Evolutionary conservation across 2,329 filamentous ascomycete species (phyloP).

Genomic region (Penicillium sp.): DNA sequence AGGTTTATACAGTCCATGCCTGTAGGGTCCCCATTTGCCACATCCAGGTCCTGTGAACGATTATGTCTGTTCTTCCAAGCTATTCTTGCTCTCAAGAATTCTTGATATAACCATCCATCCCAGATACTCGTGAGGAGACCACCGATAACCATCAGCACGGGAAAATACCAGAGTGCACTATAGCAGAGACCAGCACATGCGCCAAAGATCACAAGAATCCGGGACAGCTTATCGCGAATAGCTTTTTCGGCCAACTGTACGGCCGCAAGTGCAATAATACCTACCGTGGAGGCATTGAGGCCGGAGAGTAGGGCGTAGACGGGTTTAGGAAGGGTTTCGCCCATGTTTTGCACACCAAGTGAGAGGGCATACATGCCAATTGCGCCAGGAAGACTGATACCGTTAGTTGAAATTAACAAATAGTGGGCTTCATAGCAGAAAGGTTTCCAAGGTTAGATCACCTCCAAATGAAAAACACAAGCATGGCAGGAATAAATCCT

Average conservation of each 20-base stretch:
- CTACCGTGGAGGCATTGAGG: slow-evolving; percentile 71
- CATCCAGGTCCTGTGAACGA: slow-evolving; percentile 13
- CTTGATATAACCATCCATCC: slow-evolving; percentile 58
- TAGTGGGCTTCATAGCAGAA: not conserved
- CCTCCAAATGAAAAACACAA: slow-evolving; percentile 67
- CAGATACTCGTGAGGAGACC: slow-evolving; percentile 57
- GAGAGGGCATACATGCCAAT: slow-evolving; percentile 69
- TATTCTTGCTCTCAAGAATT: slow-evolving; percentile 35
- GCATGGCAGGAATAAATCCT: slow-evolving; percentile 58
- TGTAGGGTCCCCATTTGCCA: slow-evolving; percentile 6
- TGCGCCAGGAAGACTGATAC: slow-evolving; percentile 63
- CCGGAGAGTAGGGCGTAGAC: slow-evolving; percentile 72
- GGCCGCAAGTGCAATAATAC: slow-evolving; percentile 69
- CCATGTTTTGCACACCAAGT: slow-evolving; percentile 64
- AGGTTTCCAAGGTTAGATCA: slow-evolving; percentile 28
- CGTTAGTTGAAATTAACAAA: not conserved
- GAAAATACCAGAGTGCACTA: slow-evolving; percentile 75
- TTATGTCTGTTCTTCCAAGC: slow-evolving; percentile 20
- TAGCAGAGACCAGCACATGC: slow-evolving; percentile 68
- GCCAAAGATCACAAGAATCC: slow-evolving; percentile 64
- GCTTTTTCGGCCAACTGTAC: slow-evolving; percentile 68
- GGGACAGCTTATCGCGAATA: slow-evolving; percentile 64
- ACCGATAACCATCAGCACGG: slow-evolving; percentile 59
- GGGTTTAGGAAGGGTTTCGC: slow-evolving; percentile 58
- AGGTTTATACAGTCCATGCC: slow-evolving; percentile 8